A percentile compares a stretch with the other conserved stretches of the same genome.
Conservation (phyloP, 345 rosid species). For the Trapa incisa region DNA sequence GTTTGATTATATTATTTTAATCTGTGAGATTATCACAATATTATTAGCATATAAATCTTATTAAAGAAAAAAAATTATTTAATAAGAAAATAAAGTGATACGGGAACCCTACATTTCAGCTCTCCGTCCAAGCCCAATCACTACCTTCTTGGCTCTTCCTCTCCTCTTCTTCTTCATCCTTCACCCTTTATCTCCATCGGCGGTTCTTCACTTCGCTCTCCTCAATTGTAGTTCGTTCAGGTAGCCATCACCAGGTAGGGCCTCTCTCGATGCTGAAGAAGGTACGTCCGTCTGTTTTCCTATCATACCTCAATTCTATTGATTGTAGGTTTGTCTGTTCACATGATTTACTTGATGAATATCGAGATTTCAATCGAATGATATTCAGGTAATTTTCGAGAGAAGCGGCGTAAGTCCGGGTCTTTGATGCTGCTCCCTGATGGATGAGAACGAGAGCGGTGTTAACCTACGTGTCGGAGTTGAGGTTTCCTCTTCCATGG, state of each 20-base stretch:
- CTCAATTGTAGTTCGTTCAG: neutral
- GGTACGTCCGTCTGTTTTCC: neutral
- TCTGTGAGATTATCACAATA: too few relatives aligned
- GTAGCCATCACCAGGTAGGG: neutral
- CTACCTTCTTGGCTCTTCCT: neutral
- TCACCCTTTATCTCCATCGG: too few relatives aligned
- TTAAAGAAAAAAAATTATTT: neutral
- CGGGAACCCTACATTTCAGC: conserved; percentile 1
- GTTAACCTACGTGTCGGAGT: conserved; percentile 1
- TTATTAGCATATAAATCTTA: too few relatives aligned
- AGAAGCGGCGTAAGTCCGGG: conserved; percentile 4
- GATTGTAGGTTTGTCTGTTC: neutral
- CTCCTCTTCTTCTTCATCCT: neutral
- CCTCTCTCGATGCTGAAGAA: neutral
- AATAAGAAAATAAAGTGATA: neutral
- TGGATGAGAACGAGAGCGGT: conserved; percentile 1
- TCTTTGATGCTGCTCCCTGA: neutral
- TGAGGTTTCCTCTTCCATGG: conserved; percentile 2
- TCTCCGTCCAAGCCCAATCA: neutral
- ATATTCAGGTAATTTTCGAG: neutral
- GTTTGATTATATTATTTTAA: too few relatives aligned
- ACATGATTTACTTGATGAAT: neutral
- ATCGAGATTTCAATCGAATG: neutral
- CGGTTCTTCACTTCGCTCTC: neutral
- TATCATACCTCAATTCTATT: neutral